phyloP scores from a whole-genome alignment of 805 yeast genomes.

The Metschnikowia dekortorum region DNA sequence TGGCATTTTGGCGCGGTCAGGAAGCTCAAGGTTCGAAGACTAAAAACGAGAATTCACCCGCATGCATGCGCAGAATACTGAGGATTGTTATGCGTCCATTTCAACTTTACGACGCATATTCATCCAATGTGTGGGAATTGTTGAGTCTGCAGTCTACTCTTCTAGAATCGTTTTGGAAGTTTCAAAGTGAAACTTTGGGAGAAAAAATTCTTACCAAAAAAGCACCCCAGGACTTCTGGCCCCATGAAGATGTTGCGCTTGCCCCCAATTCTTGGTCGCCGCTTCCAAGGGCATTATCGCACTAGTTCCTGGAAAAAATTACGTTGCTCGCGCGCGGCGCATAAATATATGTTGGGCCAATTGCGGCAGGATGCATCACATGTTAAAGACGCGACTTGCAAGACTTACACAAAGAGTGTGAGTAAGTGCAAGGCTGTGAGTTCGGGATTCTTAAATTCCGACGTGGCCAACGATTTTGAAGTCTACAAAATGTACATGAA shows the following conservation, averaged over 20 bases:
- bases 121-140: slow-evolving; percentile 3
- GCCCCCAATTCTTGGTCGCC: background rate
- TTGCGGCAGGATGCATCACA: slow-evolving; percentile 1
- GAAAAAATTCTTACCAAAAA: too few relatives aligned
- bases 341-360: slow-evolving; percentile 2
- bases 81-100: slow-evolving; percentile 3
- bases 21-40: slow-evolving; percentile 2
- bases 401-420: background rate
- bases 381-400: background rate
- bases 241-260: too few relatives aligned
- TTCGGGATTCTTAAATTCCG: background rate
- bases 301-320: slow-evolving; percentile 3
- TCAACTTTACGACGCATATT: slow-evolving; percentile 2
- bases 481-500: too few relatives aligned
- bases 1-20: background rate
- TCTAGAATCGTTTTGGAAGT: background rate
- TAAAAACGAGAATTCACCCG: slow-evolving; percentile 2
- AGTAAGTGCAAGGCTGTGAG: background rate
- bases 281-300: slow-evolving; percentile 2
- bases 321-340: slow-evolving; percentile 4
- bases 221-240: too few relatives aligned
- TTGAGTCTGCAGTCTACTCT: background rate
- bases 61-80: slow-evolving; percentile 3
- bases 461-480: too few relatives aligned
- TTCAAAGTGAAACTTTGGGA: too few relatives aligned